phyloP scores from a whole-genome alignment of 805 yeast genomes.

The Metschnikowia borealis region DNA sequence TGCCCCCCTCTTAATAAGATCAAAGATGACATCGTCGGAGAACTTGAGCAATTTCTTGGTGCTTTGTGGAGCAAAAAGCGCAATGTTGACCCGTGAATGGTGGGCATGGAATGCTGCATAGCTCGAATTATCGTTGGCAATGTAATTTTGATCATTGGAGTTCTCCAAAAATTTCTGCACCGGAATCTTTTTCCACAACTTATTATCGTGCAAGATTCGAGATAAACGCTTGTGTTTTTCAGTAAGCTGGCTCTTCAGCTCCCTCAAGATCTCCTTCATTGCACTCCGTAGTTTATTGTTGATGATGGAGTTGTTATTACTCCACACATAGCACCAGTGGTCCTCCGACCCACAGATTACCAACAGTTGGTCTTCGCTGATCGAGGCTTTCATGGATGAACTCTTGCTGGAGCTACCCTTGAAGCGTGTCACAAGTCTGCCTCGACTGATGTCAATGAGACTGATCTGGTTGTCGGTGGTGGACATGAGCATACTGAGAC shows the following conservation, averaged over 20 bases:
- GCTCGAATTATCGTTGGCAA: conserved; percentile 51
- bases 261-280: conserved; percentile 32
- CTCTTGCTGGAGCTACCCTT: conserved; percentile 71
- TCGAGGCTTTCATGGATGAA: conserved; percentile 66
- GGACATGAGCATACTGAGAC: conserved; percentile 50
- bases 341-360: conserved; percentile 84
- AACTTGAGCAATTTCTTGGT: conserved; percentile 62
- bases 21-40: conserved; percentile 79
- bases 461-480: conserved; percentile 81
- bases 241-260: conserved; percentile 30
- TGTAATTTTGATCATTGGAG: conserved; percentile 16
- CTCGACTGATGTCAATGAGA: conserved; percentile 52
- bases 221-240: conserved; percentile 30
- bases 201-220: conserved; percentile 26
- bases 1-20: conserved; percentile 36
- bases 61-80: conserved; percentile 69
- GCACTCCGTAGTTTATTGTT: conserved; percentile 36
- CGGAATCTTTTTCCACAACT: conserved; percentile 25
- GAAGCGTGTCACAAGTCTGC: conserved; percentile 58
- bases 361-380: conserved; percentile 53
- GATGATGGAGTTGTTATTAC: conserved; percentile 38
- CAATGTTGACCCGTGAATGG: conserved; percentile 66
- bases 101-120: conserved; percentile 77
- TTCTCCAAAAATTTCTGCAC: conserved; percentile 25
- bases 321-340: conserved; percentile 84